Conservation (phyloP, 768 basidiomycete species). For the Pulveroboletus sp. region DNA sequence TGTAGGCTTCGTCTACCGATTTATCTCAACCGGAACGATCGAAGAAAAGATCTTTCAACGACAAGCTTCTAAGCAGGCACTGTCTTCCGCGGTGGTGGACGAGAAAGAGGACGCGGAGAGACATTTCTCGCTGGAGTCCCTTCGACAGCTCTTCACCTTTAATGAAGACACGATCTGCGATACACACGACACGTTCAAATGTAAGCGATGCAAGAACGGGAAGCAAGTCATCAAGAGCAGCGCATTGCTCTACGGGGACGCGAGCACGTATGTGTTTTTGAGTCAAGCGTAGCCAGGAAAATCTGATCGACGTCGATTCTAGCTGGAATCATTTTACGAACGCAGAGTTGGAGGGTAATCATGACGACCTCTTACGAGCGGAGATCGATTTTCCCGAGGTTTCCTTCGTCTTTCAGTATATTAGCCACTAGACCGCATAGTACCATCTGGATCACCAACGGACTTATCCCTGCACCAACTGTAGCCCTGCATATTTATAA, state of each 20-base stretch:
- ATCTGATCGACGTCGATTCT: constrained; percentile 4
- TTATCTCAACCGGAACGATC: constrained; percentile 94
- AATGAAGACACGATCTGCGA: constrained; percentile 84
- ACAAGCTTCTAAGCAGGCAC: constrained; percentile 92
- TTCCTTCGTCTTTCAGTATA: constrained; percentile 95
- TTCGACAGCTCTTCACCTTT: constrained; percentile 89
- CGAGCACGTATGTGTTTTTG: constrained; percentile 76
- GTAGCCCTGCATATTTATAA: background rate
- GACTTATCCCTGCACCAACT: constrained; percentile 2
- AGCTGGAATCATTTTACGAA: constrained; percentile 99
- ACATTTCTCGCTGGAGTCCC: constrained; percentile 86
- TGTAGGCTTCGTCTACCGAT: constrained; percentile 94
- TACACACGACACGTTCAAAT: constrained; percentile 98
- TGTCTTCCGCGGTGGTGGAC: constrained; percentile 97
- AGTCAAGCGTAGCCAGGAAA: background rate
- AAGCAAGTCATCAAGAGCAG: constrained; percentile 79
- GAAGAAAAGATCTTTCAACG: constrained; percentile 99
- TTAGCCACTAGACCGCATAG: constrained; percentile 62
- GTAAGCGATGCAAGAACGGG: constrained; percentile 84
- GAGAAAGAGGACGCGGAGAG: constrained; percentile 94
- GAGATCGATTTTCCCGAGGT: constrained; percentile 82
- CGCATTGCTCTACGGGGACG: constrained; percentile 91
- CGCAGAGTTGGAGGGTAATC: constrained; percentile 79
- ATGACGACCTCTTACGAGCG: constrained; percentile 91
- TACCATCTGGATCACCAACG: constrained; percentile 5